A percentile compares a stretch with the other conserved stretches of the same genome.
Evolutionary conservation across 768 basidiomycete genomes (phyloP).

Genomic region (Lactarius evosmus): DNA sequence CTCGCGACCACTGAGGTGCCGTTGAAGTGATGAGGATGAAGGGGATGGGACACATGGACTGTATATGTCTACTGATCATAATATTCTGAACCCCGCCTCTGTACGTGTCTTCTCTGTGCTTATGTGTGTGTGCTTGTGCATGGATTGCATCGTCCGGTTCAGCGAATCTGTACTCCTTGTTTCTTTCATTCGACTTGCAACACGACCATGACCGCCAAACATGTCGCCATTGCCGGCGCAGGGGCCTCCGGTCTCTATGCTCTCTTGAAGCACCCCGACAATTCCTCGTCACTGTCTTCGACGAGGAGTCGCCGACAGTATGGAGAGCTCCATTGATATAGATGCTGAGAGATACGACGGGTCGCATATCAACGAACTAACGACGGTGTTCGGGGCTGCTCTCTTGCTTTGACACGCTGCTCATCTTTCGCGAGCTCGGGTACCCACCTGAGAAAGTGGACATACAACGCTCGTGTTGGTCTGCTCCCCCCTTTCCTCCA

Average conservation of each 20-base stretch:
- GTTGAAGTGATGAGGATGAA: constrained; percentile 31
- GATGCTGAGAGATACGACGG: constrained; percentile 35
- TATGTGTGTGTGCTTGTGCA: constrained; percentile 15
- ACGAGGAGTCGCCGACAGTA: constrained; percentile 35
- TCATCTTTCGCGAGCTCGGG: constrained; percentile 37
- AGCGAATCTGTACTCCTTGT: constrained; percentile 22
- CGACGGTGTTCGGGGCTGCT: constrained; percentile 39
- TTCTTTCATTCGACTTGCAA: background rate
- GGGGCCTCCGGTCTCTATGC: constrained; percentile 36
- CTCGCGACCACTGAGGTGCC: constrained; percentile 80
- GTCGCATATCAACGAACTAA: constrained; percentile 41
- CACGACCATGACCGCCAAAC: background rate
- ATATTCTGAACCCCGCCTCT: constrained; percentile 15
- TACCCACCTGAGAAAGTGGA: constrained; percentile 36
- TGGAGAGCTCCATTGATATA: constrained; percentile 38
- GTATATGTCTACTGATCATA: constrained; percentile 15
- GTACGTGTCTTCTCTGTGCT: constrained; percentile 22
- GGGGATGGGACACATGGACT: constrained; percentile 16
- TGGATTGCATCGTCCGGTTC: constrained; percentile 12
- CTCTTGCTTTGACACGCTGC: constrained; percentile 39
- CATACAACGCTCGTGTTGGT: too few species aligned
- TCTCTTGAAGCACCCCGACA: constrained; percentile 35
- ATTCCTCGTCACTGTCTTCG: constrained; percentile 36
- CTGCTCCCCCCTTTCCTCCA: background rate
- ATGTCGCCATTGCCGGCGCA: constrained; percentile 19